Evolutionary conservation across 371 early-diverging fungal genomes (phyloP), one percentile per base, ranked within the genome.

Genomic region (Rhizomucor pusillus): DNA sequence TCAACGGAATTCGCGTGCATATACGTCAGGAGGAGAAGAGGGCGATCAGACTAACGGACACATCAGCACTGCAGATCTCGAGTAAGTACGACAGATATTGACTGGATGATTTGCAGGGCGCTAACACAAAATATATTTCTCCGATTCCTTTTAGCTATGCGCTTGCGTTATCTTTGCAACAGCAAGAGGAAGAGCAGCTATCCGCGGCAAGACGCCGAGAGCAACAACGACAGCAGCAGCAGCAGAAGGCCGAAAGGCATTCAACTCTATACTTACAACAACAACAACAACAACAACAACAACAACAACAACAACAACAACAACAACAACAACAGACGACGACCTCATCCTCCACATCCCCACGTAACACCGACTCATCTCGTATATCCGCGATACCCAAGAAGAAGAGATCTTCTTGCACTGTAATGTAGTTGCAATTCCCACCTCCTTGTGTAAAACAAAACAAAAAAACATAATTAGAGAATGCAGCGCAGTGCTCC

Each of bases 141-240:
- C 14, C 41, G 5, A 5, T 41, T 11, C 16, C 41, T 3, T 46
- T 47, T 59, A 84, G 84, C 51, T 82, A 78, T 63, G 82, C 84
- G 4, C 25, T 86, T 35, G 86, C 86, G 0, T 55, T 86, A 9
- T 71, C 71, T 35, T 56, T 86, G 19, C 81, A 84, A 50, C 80
- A 84, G 53, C 66, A 81, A 40, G 86, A 83, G 57, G 66, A 73
- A 19, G 68, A 76, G 7, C 29, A 76, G 7, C 29, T 33, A 1
- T 46, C n/a, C 9, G 24, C 19, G 14, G 56, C 29, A 43, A 22
- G 20, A 16, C 59, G 36, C 19, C 50, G 45, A 7, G 29, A 29
- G 29, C 29, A 29, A 29, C 29, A n/a, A n/a, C 50, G 45, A 7
- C 5, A 29, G 29, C 29, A 29, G 7, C 29, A n/a, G 36, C 25